Base-by-base conservation (phyloP, 1,139 yeast species). In the Pneumocystis sp. region DNA sequence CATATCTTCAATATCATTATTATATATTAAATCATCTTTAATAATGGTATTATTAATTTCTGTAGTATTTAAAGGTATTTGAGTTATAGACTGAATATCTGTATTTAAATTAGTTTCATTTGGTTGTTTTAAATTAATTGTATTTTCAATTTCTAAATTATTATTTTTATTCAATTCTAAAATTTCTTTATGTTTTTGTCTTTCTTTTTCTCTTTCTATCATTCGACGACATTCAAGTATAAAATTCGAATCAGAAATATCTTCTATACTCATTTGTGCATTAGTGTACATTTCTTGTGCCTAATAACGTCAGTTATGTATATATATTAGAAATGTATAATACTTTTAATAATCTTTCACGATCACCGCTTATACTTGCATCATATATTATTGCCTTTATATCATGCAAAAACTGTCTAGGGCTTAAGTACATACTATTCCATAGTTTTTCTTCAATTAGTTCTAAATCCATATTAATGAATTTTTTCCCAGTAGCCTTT, bases 281-380 rank as follows among this genome's bases (percentile, higher is more conserved):
- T 93, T 91, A 10, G 97, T 95, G 73, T 84, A 82, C 97, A 95
- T 90, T 75, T 95, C 98, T 68, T 93, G 88, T 0, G 97, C 96
- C 74, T 66, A 25, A 19, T 25, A 10, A n/a, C 34, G 15, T 61
- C 61, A 66, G 40, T 17, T 62, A 45, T 25, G 61, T 40, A 40
- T 63, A 66, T 25, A 59, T 44, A 21, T 19, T 21, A 64, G n/a
- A 31, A 17, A 56, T 64, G 15, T 4, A 31, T 31, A 35, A 40
- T 56, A 66, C 66, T 61, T 88, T 90, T 66, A 91, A 81, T 17
- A 86, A 79, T 64, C 96, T 78, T 68, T 93, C 98, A 63, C 97
- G 81, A 70, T 91, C 97, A 0, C 89, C 90, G 7, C 82, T 76
- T 0, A 85, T 83, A 40, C 82, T 79, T 0, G 96, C 82, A 76